A percentile compares a stretch with the other conserved stretches of the same genome.
These are phyloP conservation scores for Articulospora tetracladia DNA, from an alignment of 495 filamentous ascomycete species.

Conservation along the genomic window DNA sequence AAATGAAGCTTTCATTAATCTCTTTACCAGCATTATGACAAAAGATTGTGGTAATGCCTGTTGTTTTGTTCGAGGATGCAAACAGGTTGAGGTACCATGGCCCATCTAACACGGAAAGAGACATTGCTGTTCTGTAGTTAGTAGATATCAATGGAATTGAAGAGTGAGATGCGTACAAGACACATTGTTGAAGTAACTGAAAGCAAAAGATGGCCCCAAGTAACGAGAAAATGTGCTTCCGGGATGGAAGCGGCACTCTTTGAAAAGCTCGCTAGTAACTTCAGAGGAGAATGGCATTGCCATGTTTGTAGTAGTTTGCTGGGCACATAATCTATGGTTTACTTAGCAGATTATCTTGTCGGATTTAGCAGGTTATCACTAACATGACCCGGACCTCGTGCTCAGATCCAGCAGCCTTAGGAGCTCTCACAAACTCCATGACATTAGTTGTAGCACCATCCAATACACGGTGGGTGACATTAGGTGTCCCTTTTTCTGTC, in stretches of 20 bases:
- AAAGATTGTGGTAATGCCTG: neutral
- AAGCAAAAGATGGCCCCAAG: neutral
- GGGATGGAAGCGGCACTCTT: neutral
- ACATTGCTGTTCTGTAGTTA: neutral
- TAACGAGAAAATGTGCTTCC: neutral
- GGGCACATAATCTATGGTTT: too few species aligned
- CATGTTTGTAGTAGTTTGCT: too few species aligned
- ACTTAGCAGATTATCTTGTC: too few species aligned
- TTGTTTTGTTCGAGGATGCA: neutral
- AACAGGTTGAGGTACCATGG: neutral
- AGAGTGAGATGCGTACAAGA: neutral
- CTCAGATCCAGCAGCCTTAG: neutral
- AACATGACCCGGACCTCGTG: neutral
- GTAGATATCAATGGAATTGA: neutral
- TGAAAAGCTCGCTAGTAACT: neutral
- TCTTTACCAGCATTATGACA: neutral
- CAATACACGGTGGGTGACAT: neutral
- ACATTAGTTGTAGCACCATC: neutral
- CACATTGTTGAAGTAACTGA: neutral
- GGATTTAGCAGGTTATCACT: neutral
- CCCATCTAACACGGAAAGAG: neutral
- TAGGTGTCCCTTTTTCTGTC: neutral
- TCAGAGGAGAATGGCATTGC: neutral
- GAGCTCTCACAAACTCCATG: neutral
- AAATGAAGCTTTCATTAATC: neutral